Evolutionary conservation across 305 asterid genomes (phyloP), one percentile per base, ranked within the genome.

Genomic region (Salvia sclarea): DNA sequence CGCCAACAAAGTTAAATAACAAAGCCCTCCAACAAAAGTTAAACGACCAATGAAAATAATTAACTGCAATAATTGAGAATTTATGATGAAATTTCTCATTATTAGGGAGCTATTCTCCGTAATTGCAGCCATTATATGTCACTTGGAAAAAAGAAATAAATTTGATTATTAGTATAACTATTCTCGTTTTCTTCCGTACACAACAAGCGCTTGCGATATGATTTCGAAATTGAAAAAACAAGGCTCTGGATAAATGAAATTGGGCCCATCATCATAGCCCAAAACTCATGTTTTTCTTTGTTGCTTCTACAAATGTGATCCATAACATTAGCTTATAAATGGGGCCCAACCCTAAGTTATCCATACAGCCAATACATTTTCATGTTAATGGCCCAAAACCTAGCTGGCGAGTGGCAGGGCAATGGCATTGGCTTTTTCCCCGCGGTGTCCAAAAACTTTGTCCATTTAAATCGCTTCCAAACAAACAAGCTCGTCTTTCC

Each of bases 201-300:
- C 3, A 2, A 2, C 3, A 4, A 6, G 3, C 0, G 5, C 3
- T 3, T 30, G 5, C 3, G 5, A 30, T 30, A 3, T 7, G 0
- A 30, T 30, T 30, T 7, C 3, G 38, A 33, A 33, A 33, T 33
- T 33, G 38, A 33, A 33, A 33, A 33, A 5, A 33, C 7, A 7
- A 5, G 12, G 8, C 2, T 3, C 31, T 10, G 1, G 7, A 49
- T 8, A 18, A 49, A 18, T 2, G n/a, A 20, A 49, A 49, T 8
- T 49, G 31, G 56, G 31, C 31, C 56, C 56, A 49, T 49, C 54
- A 18, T 45, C 6, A 43, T n/a, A 22, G 56, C 56, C 56, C 56
- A 49, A 49, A 20, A 0, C 6, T 18, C 10, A 21, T 49, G 9
- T 49, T 49, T 49, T 2, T 18, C n/a, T 9, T 8, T 20, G 8